A percentile compares a stretch with the other conserved stretches of the same genome.
These are phyloP conservation scores for Saksenaea oblongispora DNA, from an alignment of 371 early-diverging fungal genomes.

Conservation along the genomic window DNA sequence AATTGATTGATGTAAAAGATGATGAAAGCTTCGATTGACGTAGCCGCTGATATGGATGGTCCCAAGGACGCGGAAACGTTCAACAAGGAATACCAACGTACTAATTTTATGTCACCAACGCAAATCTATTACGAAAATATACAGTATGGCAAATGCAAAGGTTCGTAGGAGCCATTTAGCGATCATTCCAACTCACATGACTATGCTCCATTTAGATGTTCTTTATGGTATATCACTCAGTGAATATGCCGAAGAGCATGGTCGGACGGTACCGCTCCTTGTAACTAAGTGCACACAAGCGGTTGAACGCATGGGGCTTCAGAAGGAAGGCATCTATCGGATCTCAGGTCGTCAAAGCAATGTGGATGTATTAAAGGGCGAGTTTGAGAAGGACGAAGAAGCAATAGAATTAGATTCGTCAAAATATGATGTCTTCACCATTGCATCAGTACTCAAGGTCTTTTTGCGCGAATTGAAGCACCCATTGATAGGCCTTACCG, in stretches of 20 bases:
- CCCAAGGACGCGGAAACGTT: constrained; percentile 33
- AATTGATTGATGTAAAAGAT: not conserved
- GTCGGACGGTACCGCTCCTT: constrained; percentile 52
- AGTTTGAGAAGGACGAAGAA: constrained; percentile 59
- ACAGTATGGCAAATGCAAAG: constrained; percentile 39
- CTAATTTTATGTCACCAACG: constrained; percentile 42
- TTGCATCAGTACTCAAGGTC: constrained; percentile 64
- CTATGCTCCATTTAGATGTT: constrained; percentile 31
- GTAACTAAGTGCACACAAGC: constrained; percentile 58
- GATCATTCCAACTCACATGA: not conserved
- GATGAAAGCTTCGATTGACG: not conserved
- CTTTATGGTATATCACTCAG: constrained; percentile 60
- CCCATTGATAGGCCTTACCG: constrained; percentile 57
- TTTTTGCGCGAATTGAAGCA: constrained; percentile 66
- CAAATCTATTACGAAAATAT: constrained; percentile 54
- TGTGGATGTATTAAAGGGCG: constrained; percentile 48
- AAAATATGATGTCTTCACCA: constrained; percentile 55
- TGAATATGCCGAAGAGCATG: constrained; percentile 45
- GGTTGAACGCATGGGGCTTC: constrained; percentile 60
- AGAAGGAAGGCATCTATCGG: constrained; percentile 74
- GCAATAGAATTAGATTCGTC: constrained; percentile 39
- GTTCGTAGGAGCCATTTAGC: constrained; percentile 11
- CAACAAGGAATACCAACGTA: constrained; percentile 40
- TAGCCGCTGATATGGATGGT: constrained; percentile 20
- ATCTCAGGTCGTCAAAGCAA: constrained; percentile 68